A percentile compares a stretch with the other conserved stretches of the same genome.
Evolutionary conservation across 2,329 filamentous ascomycete species (phyloP).

Genomic region (Remersonia thermophila): DNA sequence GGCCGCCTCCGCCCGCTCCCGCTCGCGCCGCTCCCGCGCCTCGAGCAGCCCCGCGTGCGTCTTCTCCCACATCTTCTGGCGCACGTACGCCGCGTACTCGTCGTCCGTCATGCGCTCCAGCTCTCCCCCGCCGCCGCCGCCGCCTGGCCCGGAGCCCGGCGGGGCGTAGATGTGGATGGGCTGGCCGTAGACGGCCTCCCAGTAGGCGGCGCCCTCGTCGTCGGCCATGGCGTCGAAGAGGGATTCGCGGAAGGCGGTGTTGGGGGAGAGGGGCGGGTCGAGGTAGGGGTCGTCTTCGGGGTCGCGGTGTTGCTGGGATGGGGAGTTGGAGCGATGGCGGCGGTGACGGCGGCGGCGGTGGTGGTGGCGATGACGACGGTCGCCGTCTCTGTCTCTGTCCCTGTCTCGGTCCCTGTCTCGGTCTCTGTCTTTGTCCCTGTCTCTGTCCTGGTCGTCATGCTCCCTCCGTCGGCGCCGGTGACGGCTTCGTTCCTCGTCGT

Average conservation of each 20-base stretch:
- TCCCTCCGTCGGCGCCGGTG: neutral
- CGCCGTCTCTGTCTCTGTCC: conserved; percentile 15
- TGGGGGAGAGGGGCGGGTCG: conserved; percentile 43
- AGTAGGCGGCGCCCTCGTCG: conserved; percentile 89
- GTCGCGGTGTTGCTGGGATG: conserved; percentile 16
- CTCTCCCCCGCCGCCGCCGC: conserved; percentile 29
- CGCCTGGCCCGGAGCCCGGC: neutral
- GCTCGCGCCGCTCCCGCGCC: conserved; percentile 53
- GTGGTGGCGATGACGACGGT: conserved; percentile 12
- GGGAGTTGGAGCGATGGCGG: conserved; percentile 32
- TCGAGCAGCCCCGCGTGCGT: conserved; percentile 74
- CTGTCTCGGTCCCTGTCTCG: conserved; percentile 9
- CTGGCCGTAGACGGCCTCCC: conserved; percentile 93
- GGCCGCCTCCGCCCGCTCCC: conserved; percentile 33
- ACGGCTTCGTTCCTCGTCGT: neutral
- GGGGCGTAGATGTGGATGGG: conserved; percentile 70
- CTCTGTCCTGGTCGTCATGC: too few species aligned
- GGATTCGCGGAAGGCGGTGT: conserved; percentile 77
- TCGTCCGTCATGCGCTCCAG: conserved; percentile 86
- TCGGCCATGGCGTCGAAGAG: conserved; percentile 95
- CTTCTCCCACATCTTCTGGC: conserved; percentile 89
- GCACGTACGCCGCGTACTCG: conserved; percentile 77
- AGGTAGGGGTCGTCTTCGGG: conserved; percentile 32
- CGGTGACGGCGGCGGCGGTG: conserved; percentile 17
- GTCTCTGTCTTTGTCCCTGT: conserved; percentile 1